phyloP scores from a whole-genome alignment of 306 rosid species.

The Cicer pinnatifidum region DNA sequence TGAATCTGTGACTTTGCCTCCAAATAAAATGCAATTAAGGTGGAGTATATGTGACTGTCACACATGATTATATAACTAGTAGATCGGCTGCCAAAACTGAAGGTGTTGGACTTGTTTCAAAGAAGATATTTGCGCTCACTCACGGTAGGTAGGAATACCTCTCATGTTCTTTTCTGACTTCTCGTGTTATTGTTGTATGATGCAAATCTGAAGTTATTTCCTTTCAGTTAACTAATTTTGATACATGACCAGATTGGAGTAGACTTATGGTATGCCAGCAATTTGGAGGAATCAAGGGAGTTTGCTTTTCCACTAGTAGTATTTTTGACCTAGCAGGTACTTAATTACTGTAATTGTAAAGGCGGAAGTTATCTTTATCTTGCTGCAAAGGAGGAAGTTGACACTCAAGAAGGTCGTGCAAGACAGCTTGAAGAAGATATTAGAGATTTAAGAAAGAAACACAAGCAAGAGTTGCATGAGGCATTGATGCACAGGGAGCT shows the following conservation, averaged over 20 bases:
- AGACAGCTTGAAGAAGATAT: no score
- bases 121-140: conserved; percentile 75
- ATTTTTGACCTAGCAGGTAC: conserved; percentile 87
- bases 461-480: no score
- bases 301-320: conserved; percentile 73
- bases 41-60: conserved; percentile 25
- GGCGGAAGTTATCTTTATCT: no score
- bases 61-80: conserved; percentile 72
- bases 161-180: neutral
- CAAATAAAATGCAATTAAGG: conserved; percentile 14
- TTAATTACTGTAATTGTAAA: neutral
- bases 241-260: conserved; percentile 68
- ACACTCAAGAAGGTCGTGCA: no score
- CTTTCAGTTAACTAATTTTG: neutral
- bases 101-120: conserved; percentile 73
- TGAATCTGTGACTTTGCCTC: conserved; percentile 22
- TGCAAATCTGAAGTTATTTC: neutral
- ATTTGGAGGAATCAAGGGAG: conserved; percentile 87
- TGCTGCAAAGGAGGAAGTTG: no score
- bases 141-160: conserved; percentile 49
- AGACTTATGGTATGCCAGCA: conserved; percentile 90
- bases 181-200: neutral
- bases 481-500: no score
- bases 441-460: no score
- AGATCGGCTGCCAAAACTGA: conserved; percentile 74